Base-by-base conservation (phyloP, 179 eudicot species). In the Patellifolia procumbens region DNA sequence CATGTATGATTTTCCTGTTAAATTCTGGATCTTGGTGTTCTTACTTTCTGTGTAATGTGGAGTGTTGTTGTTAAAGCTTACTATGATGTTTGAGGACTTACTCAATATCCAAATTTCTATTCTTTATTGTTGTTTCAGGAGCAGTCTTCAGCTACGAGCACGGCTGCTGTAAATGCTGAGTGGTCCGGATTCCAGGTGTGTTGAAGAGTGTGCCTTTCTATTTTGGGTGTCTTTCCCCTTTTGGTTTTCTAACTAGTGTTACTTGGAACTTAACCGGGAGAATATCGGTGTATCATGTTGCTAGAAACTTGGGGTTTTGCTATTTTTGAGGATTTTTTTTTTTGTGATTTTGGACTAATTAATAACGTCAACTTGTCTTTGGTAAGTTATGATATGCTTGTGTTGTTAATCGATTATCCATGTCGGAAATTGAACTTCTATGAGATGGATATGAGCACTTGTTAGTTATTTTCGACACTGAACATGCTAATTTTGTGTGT, bases 141-240 rank as follows among this genome's bases (percentile, higher is more conserved):
- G 86, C 97, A 85, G 76, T 48, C 91, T 77, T 85, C 91, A 20
- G 84, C 86, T 37, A 78, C 86, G 12, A 83, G 87, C 78, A 76
- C 91, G 26, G 89, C 88, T 17, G 62, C 92, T 49, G 92, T 87
- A 59, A 90, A 85, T 82, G 89, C 93, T 39, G 99, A 95, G 75
- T 92, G 97, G 99, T 70, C 97, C 59, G 95, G 99, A 28, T 95
- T 86, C 84, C 97, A 95, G 99, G 99, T 95, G 81, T 70, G 76
- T 72, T 46, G 12, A 24, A 61, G 22, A 51, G 64, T 64, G 17
- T 64, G 52, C 12, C 16, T 51, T 20, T 34, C 55, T 70, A 79
- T 22, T 13, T 52, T 35, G 35, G 66, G 20, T 34, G 37, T 73
- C 37, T 28, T 66, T 63, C 42, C 64, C 51, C 20, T 39, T 67